These are phyloP conservation scores for Onygenales sp. DNA, from an alignment of 2,329 filamentous ascomycete genomes.

Conservation along the genomic window DNA sequence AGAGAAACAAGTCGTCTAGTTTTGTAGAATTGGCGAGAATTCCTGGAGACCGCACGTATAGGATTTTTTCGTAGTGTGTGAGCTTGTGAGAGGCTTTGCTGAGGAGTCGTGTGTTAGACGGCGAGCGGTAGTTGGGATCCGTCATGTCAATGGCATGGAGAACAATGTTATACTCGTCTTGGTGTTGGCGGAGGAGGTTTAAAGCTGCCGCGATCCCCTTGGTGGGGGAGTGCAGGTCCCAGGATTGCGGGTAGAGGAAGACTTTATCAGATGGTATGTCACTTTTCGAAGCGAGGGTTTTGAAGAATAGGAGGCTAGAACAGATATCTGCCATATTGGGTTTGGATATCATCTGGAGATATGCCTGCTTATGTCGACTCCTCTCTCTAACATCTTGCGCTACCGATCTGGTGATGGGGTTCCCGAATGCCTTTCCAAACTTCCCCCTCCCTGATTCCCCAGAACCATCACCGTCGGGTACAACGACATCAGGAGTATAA, in stretches of 20 bases:
- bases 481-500: not conserved
- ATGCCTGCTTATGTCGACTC: slow-evolving; percentile 17
- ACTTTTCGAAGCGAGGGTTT: slow-evolving; percentile 25
- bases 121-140: slow-evolving; percentile 3
- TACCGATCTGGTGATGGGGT: not conserved
- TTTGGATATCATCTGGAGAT: slow-evolving; percentile 34
- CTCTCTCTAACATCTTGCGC: not conserved
- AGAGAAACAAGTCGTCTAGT: slow-evolving; percentile 30
- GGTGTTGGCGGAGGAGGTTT: slow-evolving; percentile 28
- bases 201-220: slow-evolving; percentile 24
- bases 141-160: slow-evolving; percentile 33
- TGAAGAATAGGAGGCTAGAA: slow-evolving; percentile 36
- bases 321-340: slow-evolving; percentile 36
- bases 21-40: slow-evolving; percentile 28
- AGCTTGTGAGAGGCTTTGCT: slow-evolving; percentile 26
- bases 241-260: slow-evolving; percentile 38
- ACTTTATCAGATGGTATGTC: slow-evolving; percentile 30
- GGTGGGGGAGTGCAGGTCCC: slow-evolving; percentile 25
- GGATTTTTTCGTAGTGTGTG: slow-evolving; percentile 33
- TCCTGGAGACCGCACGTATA: slow-evolving; percentile 35
- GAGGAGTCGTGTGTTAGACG: slow-evolving; percentile 9
- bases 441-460: not conserved
- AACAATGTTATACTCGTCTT: slow-evolving; percentile 31
- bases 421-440: not conserved
- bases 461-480: not conserved